These are phyloP conservation scores for Ceratocystis eucalypticola DNA, from an alignment of 2,329 filamentous ascomycete genomes.

Conservation along the genomic window DNA sequence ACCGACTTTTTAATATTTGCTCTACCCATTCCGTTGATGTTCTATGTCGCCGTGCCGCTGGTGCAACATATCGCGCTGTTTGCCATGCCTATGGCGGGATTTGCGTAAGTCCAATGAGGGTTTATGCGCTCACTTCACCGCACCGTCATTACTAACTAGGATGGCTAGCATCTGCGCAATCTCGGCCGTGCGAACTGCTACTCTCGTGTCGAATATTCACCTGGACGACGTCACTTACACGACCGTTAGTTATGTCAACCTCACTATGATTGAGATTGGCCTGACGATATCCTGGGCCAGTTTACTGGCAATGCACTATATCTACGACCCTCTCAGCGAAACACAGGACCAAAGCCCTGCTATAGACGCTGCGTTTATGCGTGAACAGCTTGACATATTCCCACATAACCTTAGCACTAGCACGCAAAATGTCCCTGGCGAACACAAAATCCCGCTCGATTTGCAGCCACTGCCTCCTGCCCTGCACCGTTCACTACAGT, in stretches of 20 bases:
- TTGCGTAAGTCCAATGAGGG: constrained; percentile 21
- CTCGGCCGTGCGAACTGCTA: constrained; percentile 24
- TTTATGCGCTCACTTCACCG: background rate
- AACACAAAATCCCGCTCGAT: background rate
- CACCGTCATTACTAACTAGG: background rate
- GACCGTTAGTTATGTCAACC: constrained; percentile 15
- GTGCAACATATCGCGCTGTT: constrained; percentile 23
- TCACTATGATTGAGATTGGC: constrained; percentile 17
- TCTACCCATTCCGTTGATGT: constrained; percentile 25
- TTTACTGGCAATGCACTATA: constrained; percentile 13
- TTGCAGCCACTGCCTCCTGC: constrained; percentile 22
- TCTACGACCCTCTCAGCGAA: constrained; percentile 14
- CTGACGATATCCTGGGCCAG: constrained; percentile 14
- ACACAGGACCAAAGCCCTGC: constrained; percentile 15
- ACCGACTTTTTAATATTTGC: constrained; percentile 24
- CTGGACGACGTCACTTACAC: constrained; percentile 15
- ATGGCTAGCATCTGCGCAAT: constrained; percentile 27
- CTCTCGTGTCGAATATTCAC: constrained; percentile 14
- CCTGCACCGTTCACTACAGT: constrained; percentile 2
- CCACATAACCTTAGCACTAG: constrained; percentile 7
- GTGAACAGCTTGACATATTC: constrained; percentile 11
- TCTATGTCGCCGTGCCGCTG: constrained; percentile 22
- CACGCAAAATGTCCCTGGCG: background rate
- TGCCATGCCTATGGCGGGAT: constrained; percentile 23
- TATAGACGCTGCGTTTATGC: background rate